phyloP scores from a whole-genome alignment of 1,284 basidiomycete species.

The Entoloma clypeatum region DNA sequence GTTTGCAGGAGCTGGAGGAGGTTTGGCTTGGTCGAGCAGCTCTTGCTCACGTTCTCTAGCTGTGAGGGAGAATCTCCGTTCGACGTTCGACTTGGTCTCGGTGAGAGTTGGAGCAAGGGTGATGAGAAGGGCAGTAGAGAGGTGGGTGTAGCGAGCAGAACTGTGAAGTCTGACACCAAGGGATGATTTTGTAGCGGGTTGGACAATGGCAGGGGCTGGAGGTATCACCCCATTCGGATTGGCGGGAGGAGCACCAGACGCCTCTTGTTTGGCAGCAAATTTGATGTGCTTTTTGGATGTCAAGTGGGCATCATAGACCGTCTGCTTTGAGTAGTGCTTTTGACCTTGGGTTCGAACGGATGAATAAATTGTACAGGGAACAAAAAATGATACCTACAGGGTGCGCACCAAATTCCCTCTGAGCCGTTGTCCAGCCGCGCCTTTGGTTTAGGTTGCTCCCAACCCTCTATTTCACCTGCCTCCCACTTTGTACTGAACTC shows the following conservation, averaged over 20 bases:
- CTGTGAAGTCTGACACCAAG: conserved; percentile 60
- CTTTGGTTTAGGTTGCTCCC: conserved; percentile 60
- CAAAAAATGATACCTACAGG: conserved; percentile 62
- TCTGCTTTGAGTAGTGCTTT: conserved; percentile 93
- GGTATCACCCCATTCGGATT: conserved; percentile 76
- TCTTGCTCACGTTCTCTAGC: conserved; percentile 96
- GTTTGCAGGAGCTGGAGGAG: conserved; percentile 52
- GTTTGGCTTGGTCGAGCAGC: conserved; percentile 77
- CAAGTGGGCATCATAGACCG: conserved; percentile 95
- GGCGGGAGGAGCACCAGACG: conserved; percentile 46
- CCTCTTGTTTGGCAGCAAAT: conserved; percentile 70
- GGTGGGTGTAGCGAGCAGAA: conserved; percentile 71
- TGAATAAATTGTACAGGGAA: conserved; percentile 9
- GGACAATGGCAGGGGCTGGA: conserved; percentile 30
- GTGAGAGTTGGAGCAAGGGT: conserved; percentile 67
- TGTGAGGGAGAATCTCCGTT: conserved; percentile 93
- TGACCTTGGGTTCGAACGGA: conserved; percentile 55
- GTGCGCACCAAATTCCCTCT: conserved; percentile 90
- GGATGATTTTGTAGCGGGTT: conserved; percentile 32
- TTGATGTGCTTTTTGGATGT: conserved; percentile 95
- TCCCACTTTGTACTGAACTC: conserved; percentile 85
- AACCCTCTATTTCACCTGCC: conserved; percentile 64
- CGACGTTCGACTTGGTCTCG: conserved; percentile 94
- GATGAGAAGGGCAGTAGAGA: conserved; percentile 65
- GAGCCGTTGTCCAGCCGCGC: conserved; percentile 37